phyloP scores from a whole-genome alignment of 176 grass and related monocot genomes.

The Avena atlantica region DNA sequence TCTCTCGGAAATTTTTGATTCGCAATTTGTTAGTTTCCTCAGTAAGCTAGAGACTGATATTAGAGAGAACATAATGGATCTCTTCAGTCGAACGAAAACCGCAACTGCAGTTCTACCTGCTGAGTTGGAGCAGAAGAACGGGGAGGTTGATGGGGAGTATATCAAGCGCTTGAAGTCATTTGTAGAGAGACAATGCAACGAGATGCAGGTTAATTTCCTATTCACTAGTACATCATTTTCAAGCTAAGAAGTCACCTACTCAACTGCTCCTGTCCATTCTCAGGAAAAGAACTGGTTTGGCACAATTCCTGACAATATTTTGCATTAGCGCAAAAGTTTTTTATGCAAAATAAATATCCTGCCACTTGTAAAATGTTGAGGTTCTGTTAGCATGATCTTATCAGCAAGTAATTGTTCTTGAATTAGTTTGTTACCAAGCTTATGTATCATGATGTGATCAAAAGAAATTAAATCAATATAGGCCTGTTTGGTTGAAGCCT shows the following conservation, averaged over 20 bases:
- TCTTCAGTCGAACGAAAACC: conserved; percentile 82
- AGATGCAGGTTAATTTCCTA: conserved; percentile 83
- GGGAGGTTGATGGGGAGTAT: conserved; percentile 82
- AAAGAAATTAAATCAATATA: neutral
- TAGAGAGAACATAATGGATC: conserved; percentile 82
- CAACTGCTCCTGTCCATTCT: conserved; percentile 8
- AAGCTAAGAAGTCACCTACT: conserved; percentile 4
- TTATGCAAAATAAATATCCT: conserved; percentile 56
- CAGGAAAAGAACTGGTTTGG: neutral
- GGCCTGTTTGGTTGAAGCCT: conserved; percentile 20
- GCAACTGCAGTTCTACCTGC: conserved; percentile 75
- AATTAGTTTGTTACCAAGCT: conserved; percentile 25
- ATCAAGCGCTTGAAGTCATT: conserved; percentile 84
- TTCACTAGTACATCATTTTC: neutral
- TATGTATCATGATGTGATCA: conserved; percentile 19
- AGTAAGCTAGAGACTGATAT: conserved; percentile 81
- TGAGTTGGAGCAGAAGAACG: conserved; percentile 90
- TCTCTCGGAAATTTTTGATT: conserved; percentile 82
- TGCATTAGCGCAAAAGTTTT: conserved; percentile 17
- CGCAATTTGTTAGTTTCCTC: conserved; percentile 67
- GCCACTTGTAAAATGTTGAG: conserved; percentile 52
- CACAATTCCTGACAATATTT: conserved; percentile 18
- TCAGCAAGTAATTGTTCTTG: conserved; percentile 22
- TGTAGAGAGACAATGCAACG: conserved; percentile 95
- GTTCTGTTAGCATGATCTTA: conserved; percentile 48